Conservation (phyloP, 2,329 filamentous ascomycete genomes). For the Lachnellula cervina region DNA sequence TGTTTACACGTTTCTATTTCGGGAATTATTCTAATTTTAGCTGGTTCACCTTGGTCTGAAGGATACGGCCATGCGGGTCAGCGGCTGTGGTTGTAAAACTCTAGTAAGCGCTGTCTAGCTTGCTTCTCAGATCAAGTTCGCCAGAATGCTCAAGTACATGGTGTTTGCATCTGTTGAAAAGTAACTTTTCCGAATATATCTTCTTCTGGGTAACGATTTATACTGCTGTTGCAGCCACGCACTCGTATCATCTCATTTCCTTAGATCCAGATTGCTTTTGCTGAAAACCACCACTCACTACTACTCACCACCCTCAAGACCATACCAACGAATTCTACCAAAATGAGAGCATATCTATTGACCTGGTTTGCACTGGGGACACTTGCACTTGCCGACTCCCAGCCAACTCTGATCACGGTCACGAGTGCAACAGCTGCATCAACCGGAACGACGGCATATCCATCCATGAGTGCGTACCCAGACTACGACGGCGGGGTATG, state of each 20-base stretch:
- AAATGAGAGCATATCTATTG: not conserved
- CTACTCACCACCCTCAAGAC: not conserved
- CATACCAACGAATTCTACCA: not conserved
- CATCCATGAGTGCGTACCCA: not conserved
- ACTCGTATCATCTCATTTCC: not conserved
- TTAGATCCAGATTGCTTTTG: not conserved
- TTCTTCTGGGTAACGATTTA: no score
- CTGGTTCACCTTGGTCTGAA: not conserved
- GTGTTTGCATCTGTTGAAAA: not conserved
- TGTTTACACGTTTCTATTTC: not conserved
- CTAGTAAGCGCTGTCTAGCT: not conserved
- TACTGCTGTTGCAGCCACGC: no score
- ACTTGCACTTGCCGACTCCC: not conserved
- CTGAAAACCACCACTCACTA: not conserved
- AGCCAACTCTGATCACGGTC: not conserved
- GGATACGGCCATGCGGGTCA: not conserved
- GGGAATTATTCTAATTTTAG: not conserved
- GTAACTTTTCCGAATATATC: not conserved
- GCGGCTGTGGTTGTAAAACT: not conserved
- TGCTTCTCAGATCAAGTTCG: not conserved
- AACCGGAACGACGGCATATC: not conserved
- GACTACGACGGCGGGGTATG: not conserved
- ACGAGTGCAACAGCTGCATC: not conserved
- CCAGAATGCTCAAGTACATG: not conserved
- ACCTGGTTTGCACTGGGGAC: not conserved